phyloP scores from a whole-genome alignment of 257 asterid species.

The Cinchona pubescens region DNA sequence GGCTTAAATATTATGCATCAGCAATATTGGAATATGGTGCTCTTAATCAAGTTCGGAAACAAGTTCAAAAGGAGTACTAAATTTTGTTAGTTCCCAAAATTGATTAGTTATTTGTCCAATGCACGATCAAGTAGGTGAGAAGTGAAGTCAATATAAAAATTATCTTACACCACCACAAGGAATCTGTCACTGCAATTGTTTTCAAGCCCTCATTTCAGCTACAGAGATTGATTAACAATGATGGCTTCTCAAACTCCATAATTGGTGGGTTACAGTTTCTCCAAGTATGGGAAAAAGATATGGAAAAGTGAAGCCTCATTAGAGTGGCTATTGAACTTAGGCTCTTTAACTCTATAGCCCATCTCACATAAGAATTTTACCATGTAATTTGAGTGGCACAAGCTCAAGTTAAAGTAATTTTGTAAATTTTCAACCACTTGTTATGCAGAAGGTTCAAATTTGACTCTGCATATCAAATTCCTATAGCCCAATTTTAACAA shows the following conservation, averaged over 20 bases:
- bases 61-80: background rate
- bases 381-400: background rate
- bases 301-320: background rate
- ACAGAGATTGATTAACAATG: background rate
- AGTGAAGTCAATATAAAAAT: background rate
- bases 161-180: background rate
- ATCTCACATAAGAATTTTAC: background rate
- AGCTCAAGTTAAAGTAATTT: background rate
- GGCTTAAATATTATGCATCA: background rate
- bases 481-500: background rate
- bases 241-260: background rate
- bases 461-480: background rate
- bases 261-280: no score
- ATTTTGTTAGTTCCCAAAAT: background rate
- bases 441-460: background rate
- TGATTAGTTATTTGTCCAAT: background rate
- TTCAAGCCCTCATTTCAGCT: background rate
- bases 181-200: background rate
- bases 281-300: no score
- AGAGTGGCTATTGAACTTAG: background rate
- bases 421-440: background rate
- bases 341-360: background rate
- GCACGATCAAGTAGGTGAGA: background rate
- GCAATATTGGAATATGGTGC: background rate
- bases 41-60: background rate